Evolutionary conservation across 2,329 filamentous ascomycete species (phyloP).

Genomic region (Fusarium duplospermum): DNA sequence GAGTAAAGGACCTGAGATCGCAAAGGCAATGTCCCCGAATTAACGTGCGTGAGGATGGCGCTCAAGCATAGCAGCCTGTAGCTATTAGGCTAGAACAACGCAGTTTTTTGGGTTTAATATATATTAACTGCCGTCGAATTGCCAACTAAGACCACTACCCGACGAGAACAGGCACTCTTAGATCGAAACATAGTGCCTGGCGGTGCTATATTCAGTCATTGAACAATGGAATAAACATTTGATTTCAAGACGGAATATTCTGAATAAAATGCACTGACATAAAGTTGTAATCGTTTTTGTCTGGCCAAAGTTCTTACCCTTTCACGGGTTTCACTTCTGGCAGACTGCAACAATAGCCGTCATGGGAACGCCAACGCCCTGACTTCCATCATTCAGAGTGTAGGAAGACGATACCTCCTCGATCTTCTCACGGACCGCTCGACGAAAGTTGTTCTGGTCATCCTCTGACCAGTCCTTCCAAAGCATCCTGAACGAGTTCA

Average conservation of each 20-base stretch:
- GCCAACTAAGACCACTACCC: not conserved
- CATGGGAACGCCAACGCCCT: not conserved
- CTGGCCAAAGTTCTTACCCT: not conserved
- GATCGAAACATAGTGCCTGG: not conserved
- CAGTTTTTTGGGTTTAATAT: not conserved
- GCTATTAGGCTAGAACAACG: not conserved
- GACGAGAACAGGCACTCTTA: not conserved
- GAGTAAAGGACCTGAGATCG: not conserved
- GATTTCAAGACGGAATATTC: not conserved
- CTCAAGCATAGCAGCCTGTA: too few relatives aligned
- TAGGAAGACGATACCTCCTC: not conserved
- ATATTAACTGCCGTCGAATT: not conserved
- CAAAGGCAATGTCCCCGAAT: not conserved
- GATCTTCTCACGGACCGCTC: not conserved
- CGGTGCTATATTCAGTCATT: not conserved
- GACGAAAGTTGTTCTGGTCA: not conserved
- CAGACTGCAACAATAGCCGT: not conserved
- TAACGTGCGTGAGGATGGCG: not conserved
- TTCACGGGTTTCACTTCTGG: not conserved
- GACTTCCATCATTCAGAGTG: not conserved
- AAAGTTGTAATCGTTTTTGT: not conserved
- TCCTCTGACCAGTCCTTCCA: not conserved
- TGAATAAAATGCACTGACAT: not conserved
- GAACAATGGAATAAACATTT: not conserved
- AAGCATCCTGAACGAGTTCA: not conserved